Evolutionary conservation across 1,139 yeast genomes (phyloP).

Genomic region (Candida tropicalis): DNA sequence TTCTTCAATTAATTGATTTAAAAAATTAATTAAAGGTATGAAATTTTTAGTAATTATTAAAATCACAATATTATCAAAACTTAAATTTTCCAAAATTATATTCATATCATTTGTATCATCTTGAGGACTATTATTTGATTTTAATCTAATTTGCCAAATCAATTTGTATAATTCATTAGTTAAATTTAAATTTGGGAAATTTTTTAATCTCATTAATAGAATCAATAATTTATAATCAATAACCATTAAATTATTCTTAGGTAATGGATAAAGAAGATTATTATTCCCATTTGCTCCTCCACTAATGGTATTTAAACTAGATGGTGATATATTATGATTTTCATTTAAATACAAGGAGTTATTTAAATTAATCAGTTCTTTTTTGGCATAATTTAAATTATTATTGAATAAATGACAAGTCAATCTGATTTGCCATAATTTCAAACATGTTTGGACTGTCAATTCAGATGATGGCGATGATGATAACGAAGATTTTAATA

Average conservation of each 20-base stretch:
- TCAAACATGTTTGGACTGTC: conserved; percentile 20
- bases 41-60: conserved; percentile 35
- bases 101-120: not conserved
- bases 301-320: not conserved
- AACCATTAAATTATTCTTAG: conserved; percentile 28
- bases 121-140: conserved; percentile 9
- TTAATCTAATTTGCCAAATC: conserved; percentile 39
- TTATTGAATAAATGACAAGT: conserved; percentile 33
- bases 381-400: conserved; percentile 34
- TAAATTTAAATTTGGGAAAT: conserved; percentile 38
- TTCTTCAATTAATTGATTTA: conserved; percentile 26
- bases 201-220: conserved; percentile 37
- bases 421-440: conserved; percentile 44
- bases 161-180: conserved; percentile 45
- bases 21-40: conserved; percentile 29
- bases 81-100: conserved; percentile 29
- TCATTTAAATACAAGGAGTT: conserved; percentile 39
- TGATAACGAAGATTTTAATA: conserved; percentile 20
- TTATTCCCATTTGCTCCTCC: conserved; percentile 1
- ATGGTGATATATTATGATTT: conserved; percentile 21
- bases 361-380: conserved; percentile 42
- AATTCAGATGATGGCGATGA: too few relatives aligned
- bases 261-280: conserved; percentile 36
- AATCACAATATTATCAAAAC: conserved; percentile 37
- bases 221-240: conserved; percentile 28